These are phyloP conservation scores for Talaromyces sp. DNA, from an alignment of 2,329 filamentous ascomycete species.

Conservation along the genomic window DNA sequence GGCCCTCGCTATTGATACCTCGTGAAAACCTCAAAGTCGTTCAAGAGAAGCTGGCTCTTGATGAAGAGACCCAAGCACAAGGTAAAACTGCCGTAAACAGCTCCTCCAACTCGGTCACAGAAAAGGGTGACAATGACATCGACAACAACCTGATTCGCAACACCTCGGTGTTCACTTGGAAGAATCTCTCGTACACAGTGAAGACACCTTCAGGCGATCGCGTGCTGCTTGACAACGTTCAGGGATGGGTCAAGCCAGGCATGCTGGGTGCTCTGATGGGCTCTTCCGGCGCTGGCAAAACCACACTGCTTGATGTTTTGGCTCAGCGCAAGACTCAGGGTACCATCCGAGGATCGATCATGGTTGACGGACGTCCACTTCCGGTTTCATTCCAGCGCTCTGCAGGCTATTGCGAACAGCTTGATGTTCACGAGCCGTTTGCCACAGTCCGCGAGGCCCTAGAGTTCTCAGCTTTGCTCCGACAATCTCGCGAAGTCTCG, in stretches of 20 bases:
- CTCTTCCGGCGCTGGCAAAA: conserved; percentile 70
- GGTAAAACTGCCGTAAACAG: conserved; percentile 14
- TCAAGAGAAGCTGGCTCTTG: conserved; percentile 18
- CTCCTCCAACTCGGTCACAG: conserved; percentile 6
- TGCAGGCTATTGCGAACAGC: conserved; percentile 64
- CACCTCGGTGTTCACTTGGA: conserved; percentile 68
- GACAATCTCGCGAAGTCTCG: conserved; percentile 49
- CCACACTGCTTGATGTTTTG: conserved; percentile 66
- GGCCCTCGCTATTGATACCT: conserved; percentile 55
- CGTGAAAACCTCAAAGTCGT: conserved; percentile 48
- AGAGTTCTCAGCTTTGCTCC: conserved; percentile 59
- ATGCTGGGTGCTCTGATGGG: conserved; percentile 73
- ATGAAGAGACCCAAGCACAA: conserved; percentile 34
- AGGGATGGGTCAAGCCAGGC: conserved; percentile 72
- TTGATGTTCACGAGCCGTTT: conserved; percentile 62
- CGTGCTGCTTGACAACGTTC: conserved; percentile 59
- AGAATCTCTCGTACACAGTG: conserved; percentile 65
- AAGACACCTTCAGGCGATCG: conserved; percentile 50
- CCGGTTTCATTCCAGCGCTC: conserved; percentile 58
- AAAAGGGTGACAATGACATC: conserved; percentile 16
- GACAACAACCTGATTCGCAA: conserved; percentile 51
- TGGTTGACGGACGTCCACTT: conserved; percentile 58
- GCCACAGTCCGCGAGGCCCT: conserved; percentile 61
- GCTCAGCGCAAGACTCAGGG: conserved; percentile 64
- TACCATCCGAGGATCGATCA: conserved; percentile 57